A percentile compares a stretch with the other conserved stretches of the same genome.
Evolutionary conservation across 352 stramenopile species (phyloP).

Genomic region (Thalassiosira delicatula): DNA sequence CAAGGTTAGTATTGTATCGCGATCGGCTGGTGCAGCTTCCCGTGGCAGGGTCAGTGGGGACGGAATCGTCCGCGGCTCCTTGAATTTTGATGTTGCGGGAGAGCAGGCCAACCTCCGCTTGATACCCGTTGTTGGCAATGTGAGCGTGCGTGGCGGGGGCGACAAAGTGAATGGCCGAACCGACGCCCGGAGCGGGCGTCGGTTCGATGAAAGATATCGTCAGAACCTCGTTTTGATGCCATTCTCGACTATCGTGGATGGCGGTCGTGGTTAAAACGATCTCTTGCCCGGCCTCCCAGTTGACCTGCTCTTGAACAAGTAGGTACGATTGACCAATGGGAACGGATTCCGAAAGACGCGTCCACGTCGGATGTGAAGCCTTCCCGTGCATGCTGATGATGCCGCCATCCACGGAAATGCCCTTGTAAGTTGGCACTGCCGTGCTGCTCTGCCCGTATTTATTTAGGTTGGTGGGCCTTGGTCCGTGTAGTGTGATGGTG

Average conservation of each 20-base stretch:
- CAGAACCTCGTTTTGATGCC: slow-evolving; percentile 74
- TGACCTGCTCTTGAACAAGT: slow-evolving; percentile 48
- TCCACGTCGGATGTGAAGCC: slow-evolving; percentile 66
- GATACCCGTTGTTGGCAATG: slow-evolving; percentile 54
- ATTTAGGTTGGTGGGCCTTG: slow-evolving; percentile 25
- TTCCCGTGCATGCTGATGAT: slow-evolving; percentile 66
- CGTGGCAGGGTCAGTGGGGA: slow-evolving; percentile 44
- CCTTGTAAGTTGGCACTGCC: slow-evolving; percentile 52
- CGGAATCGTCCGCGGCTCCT: slow-evolving; percentile 42
- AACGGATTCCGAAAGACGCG: slow-evolving; percentile 58
- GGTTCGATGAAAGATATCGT: slow-evolving; percentile 45
- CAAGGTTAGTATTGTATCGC: slow-evolving; percentile 2
- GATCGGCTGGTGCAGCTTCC: not conserved
- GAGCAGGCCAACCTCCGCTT: slow-evolving; percentile 61
- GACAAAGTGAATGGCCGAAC: slow-evolving; percentile 33
- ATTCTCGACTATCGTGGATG: slow-evolving; percentile 59
- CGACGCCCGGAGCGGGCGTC: slow-evolving; percentile 22
- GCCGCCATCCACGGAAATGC: slow-evolving; percentile 65
- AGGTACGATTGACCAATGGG: slow-evolving; percentile 38
- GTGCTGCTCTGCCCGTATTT: slow-evolving; percentile 13
- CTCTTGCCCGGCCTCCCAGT: slow-evolving; percentile 26
- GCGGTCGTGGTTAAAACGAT: slow-evolving; percentile 43
- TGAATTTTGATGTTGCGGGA: slow-evolving; percentile 58
- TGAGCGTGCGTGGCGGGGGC: slow-evolving; percentile 32
- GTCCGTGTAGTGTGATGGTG: slow-evolving; percentile 69